phyloP scores from a whole-genome alignment of 208 protist genomes.

The Crithidia sp. region DNA sequence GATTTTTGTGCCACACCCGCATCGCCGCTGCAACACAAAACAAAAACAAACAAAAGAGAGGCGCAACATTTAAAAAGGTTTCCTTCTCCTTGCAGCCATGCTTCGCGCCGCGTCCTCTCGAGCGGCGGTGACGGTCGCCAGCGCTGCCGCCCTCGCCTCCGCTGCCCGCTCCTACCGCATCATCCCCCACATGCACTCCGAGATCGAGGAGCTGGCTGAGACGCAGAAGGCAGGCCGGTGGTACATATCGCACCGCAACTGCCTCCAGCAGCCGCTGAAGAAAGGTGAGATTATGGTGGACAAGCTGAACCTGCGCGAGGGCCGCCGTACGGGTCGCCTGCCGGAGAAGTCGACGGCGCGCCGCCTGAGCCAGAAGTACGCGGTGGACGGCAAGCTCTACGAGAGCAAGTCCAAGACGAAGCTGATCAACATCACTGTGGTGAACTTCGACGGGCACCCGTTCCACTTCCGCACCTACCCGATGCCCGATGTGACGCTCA shows the following conservation, averaged over 20 bases:
- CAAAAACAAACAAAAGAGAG: background rate
- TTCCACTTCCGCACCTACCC: conserved; percentile 89
- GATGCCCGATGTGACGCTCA: conserved; percentile 92
- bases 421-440: conserved; percentile 88
- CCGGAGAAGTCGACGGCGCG: conserved; percentile 90
- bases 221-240: conserved; percentile 82
- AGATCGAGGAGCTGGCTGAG: conserved; percentile 90
- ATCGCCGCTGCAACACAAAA: background rate
- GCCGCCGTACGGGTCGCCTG: conserved; percentile 70
- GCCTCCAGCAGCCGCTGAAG: conserved; percentile 86
- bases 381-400: conserved; percentile 75
- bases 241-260: conserved; percentile 84
- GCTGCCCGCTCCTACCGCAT: conserved; percentile 68
- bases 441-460: conserved; percentile 89
- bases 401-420: conserved; percentile 80
- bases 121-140: background rate
- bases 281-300: conserved; percentile 87
- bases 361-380: conserved; percentile 82
- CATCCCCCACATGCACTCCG: conserved; percentile 83
- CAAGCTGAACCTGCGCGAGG: conserved; percentile 89
- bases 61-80: background rate
- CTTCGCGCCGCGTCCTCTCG: conserved; percentile 22
- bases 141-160: conserved; percentile 2
- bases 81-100: conserved; percentile 25
- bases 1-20: no score